Evolutionary conservation across 306 rosid species (phyloP).

Genomic region (Myrica gale): DNA sequence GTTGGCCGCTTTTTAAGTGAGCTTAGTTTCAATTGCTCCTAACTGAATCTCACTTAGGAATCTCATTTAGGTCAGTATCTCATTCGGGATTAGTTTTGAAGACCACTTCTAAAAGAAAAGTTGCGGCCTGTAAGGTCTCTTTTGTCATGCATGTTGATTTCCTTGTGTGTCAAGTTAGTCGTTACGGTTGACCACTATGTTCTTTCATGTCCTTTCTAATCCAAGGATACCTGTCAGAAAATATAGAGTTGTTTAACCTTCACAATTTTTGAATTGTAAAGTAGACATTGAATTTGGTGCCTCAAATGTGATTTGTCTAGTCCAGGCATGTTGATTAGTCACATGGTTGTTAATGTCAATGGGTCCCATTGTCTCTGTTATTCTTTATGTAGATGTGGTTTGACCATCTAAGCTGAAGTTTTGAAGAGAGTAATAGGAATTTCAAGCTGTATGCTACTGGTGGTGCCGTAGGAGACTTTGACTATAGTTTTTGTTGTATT

Average conservation of each 20-base stretch:
- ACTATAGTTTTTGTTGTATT: constrained; percentile 7
- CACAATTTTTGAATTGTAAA: neutral
- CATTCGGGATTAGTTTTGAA: neutral
- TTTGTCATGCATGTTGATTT: neutral
- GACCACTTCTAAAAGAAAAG: neutral
- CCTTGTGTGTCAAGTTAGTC: neutral
- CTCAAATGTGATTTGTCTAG: neutral
- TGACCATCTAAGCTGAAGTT: neutral
- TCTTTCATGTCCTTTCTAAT: neutral
- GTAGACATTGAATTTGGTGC: neutral
- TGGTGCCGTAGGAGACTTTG: constrained; percentile 23
- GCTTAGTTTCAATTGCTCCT: neutral
- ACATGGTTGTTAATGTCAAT: neutral
- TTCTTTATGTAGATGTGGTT: neutral
- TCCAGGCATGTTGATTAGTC: neutral
- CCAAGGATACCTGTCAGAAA: neutral
- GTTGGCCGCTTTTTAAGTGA: neutral
- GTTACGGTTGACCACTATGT: neutral
- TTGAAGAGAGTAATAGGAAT: constrained; percentile 5
- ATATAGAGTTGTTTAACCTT: neutral
- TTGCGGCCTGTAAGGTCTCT: neutral
- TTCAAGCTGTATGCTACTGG: constrained; percentile 21
- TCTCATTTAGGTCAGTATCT: neutral
- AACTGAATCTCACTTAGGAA: neutral
- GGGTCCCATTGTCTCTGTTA: neutral